phyloP scores from a whole-genome alignment of 2,329 filamentous ascomycete species.

The Sclerotinia subarctica region DNA sequence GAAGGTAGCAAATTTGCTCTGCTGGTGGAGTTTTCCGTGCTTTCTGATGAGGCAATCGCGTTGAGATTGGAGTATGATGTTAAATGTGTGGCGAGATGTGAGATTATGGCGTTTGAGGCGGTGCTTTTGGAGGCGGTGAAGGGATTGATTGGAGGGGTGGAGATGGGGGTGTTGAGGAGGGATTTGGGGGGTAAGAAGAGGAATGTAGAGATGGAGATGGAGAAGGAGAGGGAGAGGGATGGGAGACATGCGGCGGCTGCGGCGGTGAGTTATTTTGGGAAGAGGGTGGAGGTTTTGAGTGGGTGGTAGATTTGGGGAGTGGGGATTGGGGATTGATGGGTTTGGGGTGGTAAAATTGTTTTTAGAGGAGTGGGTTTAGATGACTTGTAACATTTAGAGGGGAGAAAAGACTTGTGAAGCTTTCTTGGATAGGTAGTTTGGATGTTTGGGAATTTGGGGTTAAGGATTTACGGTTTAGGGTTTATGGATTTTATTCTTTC shows the following conservation, averaged over 20 bases:
- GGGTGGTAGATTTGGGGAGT: background rate
- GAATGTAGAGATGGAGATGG: background rate
- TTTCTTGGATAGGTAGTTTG: background rate
- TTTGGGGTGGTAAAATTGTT: background rate
- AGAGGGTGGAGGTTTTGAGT: background rate
- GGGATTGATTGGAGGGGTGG: background rate
- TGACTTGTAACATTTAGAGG: background rate
- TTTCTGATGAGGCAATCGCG: background rate
- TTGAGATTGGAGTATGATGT: slow-evolving; percentile 13
- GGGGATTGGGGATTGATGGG: background rate
- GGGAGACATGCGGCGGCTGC: background rate
- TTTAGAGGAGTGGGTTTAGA: background rate
- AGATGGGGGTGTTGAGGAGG: background rate
- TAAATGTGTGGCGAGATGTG: background rate
- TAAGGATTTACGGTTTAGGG: background rate
- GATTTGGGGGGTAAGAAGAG: background rate
- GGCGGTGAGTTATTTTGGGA: background rate
- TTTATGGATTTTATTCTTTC: background rate
- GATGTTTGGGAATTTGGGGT: background rate
- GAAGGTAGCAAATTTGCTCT: slow-evolving; percentile 15
- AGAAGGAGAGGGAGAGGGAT: too few relatives aligned
- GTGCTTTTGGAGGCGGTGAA: background rate
- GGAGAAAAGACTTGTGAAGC: background rate
- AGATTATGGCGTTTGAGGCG: background rate
- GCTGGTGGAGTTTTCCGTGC: background rate